phyloP scores from a whole-genome alignment of 805 yeast species.

The Yarrowia sp. region DNA sequence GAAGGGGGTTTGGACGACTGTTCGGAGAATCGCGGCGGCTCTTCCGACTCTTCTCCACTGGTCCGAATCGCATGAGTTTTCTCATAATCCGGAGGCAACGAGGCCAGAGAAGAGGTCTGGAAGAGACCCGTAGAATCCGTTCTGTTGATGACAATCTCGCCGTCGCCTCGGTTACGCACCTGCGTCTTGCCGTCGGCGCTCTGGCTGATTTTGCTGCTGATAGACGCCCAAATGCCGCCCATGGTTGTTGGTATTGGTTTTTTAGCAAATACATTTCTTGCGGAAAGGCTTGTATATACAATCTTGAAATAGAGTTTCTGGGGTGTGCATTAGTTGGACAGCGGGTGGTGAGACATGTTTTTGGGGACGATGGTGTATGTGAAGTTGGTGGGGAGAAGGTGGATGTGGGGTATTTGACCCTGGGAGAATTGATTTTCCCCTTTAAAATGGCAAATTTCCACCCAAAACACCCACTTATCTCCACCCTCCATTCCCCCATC shows the following conservation, averaged over 20 bases:
- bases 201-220: not conserved
- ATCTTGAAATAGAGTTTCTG: not conserved
- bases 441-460: not conserved
- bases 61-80: not conserved
- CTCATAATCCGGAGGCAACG: conserved; percentile 22
- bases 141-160: conserved; percentile 4
- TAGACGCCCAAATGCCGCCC: conserved; percentile 22
- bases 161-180: conserved; percentile 25
- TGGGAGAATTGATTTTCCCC: not conserved
- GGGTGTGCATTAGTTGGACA: not conserved
- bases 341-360: not conserved
- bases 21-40: conserved; percentile 6
- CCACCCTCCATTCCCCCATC: not conserved
- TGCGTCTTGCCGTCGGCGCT: not conserved
- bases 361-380: not conserved
- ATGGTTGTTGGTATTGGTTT: not conserved
- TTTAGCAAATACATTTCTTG: no score
- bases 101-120: not conserved
- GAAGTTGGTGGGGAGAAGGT: no score
- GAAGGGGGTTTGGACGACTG: conserved; percentile 18
- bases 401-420: not conserved
- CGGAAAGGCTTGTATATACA: not conserved
- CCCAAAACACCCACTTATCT: not conserved
- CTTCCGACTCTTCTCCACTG: not conserved
- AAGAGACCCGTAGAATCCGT: not conserved